These are phyloP conservation scores for Plasmopara viticola DNA, from an alignment of 352 stramenopile species.

Conservation along the genomic window DNA sequence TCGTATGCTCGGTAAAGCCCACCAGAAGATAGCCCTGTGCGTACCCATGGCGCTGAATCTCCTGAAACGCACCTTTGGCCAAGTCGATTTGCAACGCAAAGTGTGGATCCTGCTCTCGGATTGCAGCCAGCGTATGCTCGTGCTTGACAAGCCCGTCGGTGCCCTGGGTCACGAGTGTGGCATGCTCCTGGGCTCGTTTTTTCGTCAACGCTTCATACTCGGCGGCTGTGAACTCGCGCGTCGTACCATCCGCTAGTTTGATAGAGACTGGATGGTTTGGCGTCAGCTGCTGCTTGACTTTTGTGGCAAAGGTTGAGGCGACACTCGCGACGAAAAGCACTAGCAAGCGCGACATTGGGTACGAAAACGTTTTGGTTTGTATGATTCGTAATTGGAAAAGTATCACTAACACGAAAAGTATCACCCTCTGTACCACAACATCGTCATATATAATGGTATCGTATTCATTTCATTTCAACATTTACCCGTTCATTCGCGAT, in stretches of 20 bases:
- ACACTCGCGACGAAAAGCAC: constrained; percentile 10
- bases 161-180: constrained; percentile 22
- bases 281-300: constrained; percentile 20
- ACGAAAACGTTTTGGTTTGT: too few relatives aligned
- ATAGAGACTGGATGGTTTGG: constrained; percentile 27
- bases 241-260: constrained; percentile 34
- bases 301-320: not conserved
- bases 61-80: constrained; percentile 36
- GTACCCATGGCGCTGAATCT: constrained; percentile 55
- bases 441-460: too few relatives aligned
- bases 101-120: constrained; percentile 34
- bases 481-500: too few relatives aligned
- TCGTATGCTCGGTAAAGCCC: constrained; percentile 49
- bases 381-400: too few relatives aligned
- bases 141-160: constrained; percentile 15
- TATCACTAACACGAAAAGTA: too few relatives aligned
- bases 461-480: too few relatives aligned
- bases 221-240: constrained; percentile 37
- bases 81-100: constrained; percentile 47
- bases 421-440: too few relatives aligned
- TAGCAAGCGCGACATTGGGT: not conserved
- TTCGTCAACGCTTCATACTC: constrained; percentile 36
- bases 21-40: constrained; percentile 42
- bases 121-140: constrained; percentile 28
- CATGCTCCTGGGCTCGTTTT: constrained; percentile 28